Conservation (phyloP, 371 early-diverging fungal genomes). For the Apophysomyces variabilis region DNA sequence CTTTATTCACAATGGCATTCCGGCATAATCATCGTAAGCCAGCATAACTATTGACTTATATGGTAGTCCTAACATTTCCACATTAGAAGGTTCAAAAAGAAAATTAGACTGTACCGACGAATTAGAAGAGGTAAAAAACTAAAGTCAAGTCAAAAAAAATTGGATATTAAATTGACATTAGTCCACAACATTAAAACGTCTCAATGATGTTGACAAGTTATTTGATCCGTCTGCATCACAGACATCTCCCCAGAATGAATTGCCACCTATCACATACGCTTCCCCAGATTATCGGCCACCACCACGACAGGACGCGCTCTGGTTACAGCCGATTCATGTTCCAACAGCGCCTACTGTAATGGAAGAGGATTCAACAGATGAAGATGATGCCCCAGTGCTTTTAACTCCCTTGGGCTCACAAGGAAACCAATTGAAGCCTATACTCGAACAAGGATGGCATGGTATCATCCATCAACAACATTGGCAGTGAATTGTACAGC, state of each 20-base stretch:
- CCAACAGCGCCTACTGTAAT: neutral
- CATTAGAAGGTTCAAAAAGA: slow-evolving; percentile 3
- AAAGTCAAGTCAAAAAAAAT: neutral
- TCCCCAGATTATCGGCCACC: slow-evolving; percentile 28
- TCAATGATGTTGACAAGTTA: slow-evolving; percentile 2
- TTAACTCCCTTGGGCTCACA: slow-evolving; percentile 2
- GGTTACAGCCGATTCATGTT: slow-evolving; percentile 20
- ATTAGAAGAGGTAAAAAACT: slow-evolving; percentile 5
- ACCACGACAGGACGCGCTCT: slow-evolving; percentile 26
- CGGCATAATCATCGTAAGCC: neutral
- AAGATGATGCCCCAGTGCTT: neutral
- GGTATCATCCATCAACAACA: neutral
- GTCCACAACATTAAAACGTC: neutral
- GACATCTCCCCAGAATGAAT: neutral
- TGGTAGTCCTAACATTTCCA: neutral
- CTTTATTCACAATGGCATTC: slow-evolving; percentile 5
- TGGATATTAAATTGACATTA: neutral
- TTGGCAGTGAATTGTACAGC: slow-evolving; percentile 1
- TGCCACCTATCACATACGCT: slow-evolving; percentile 31
- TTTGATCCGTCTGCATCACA: neutral
- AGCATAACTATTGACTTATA: slow-evolving; percentile 1
- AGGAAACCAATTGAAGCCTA: slow-evolving; percentile 1
- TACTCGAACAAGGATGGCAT: slow-evolving; percentile 5
- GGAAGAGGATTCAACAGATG: slow-evolving; percentile 7
- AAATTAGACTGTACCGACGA: slow-evolving; percentile 1